A percentile compares a stretch with the other conserved stretches of the same genome.
Conservation (phyloP, 192 early-diverging fungal genomes). For the Rhizoclosmatium globosum region DNA sequence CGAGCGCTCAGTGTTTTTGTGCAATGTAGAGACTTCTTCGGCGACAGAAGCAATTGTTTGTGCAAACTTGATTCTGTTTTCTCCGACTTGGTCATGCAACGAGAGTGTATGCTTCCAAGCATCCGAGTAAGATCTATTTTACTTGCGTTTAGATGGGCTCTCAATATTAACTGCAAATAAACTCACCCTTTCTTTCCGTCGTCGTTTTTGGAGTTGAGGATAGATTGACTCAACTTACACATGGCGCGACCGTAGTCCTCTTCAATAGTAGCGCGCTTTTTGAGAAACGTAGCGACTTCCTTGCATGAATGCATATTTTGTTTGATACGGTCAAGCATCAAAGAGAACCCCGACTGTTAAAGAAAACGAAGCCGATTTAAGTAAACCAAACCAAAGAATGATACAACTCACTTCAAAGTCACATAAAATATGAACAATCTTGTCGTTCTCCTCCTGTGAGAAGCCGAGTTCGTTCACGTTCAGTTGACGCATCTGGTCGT, state of each 20-base stretch:
- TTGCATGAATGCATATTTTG: slow-evolving; percentile 72
- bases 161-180: not conserved
- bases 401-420: slow-evolving; percentile 51
- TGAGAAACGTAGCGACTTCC: slow-evolving; percentile 82
- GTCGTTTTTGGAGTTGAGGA: slow-evolving; percentile 27
- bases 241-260: slow-evolving; percentile 88
- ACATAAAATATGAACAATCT: slow-evolving; percentile 47
- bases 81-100: slow-evolving; percentile 85
- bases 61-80: slow-evolving; percentile 82
- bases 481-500: too few species aligned
- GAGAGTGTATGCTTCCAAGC: slow-evolving; percentile 80
- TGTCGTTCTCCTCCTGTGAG: slow-evolving; percentile 30
- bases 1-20: slow-evolving; percentile 81
- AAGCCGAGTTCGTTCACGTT: not conserved
- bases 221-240: slow-evolving; percentile 74
- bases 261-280: slow-evolving; percentile 89
- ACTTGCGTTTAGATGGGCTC: not conserved
- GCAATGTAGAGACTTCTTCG: slow-evolving; percentile 77
- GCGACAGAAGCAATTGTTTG: slow-evolving; percentile 74
- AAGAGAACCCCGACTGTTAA: slow-evolving; percentile 68
- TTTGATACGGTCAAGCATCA: slow-evolving; percentile 75
- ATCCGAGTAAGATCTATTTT: slow-evolving; percentile 71
- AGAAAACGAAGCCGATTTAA: too few species aligned
- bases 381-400: not conserved
- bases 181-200: slow-evolving; percentile 54